Evolutionary conservation across 2,329 filamentous ascomycete genomes (phyloP).

Genomic region (Beauveria sp.): DNA sequence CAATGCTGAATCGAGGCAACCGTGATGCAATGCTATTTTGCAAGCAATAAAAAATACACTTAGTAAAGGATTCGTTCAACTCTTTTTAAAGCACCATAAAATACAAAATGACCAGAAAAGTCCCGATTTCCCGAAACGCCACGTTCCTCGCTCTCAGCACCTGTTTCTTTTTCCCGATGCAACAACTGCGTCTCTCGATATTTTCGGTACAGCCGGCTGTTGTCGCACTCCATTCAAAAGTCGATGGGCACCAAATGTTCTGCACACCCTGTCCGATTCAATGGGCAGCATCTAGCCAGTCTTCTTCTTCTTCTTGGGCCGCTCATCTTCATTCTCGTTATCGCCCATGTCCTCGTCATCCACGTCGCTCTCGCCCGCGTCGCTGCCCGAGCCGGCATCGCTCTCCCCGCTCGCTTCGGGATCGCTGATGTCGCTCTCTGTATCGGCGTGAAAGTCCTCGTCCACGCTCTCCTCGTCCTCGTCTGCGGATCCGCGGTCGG

Average conservation of each 20-base stretch:
- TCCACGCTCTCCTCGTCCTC: slow-evolving; percentile 94
- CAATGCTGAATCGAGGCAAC: too few relatives aligned
- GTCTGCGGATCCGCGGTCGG: slow-evolving; percentile 83
- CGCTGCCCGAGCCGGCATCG: slow-evolving; percentile 50
- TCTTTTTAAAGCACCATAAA: not conserved
- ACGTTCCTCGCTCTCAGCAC: not conserved
- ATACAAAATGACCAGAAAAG: not conserved
- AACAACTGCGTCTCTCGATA: not conserved
- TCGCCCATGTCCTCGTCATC: slow-evolving; percentile 37
- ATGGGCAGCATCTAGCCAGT: slow-evolving; percentile 20
- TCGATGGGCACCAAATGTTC: not conserved
- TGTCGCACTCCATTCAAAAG: too few relatives aligned
- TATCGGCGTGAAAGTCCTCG: slow-evolving; percentile 90
- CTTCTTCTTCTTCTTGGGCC: slow-evolving; percentile 45
- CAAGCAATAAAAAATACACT: not conserved
- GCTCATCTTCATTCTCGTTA: slow-evolving; percentile 35
- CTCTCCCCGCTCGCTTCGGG: slow-evolving; percentile 85
- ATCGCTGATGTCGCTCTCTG: slow-evolving; percentile 91
- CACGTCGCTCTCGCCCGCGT: slow-evolving; percentile 41
- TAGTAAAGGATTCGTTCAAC: not conserved
- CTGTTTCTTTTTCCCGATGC: not conserved
- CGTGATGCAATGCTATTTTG: not conserved
- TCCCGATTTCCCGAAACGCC: not conserved
- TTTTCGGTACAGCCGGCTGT: too few relatives aligned
- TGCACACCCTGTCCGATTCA: not conserved